These are phyloP conservation scores for Diaporthe vexans DNA, from an alignment of 2,329 filamentous ascomycete genomes.

Conservation along the genomic window DNA sequence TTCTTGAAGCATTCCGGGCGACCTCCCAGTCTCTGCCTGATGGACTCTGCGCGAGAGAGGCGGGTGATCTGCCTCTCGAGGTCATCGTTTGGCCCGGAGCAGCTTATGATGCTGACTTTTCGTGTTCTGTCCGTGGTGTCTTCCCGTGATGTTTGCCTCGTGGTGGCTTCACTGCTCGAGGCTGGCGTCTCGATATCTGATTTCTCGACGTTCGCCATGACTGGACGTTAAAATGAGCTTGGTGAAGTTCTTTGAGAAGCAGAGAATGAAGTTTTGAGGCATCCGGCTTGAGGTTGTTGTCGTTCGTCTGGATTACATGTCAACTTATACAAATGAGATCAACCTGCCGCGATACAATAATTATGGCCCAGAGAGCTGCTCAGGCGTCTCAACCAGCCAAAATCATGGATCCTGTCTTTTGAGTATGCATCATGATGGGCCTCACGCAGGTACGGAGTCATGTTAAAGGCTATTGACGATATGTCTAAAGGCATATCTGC, in stretches of 20 bases:
- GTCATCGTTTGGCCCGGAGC: not conserved
- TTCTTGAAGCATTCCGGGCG: conserved; percentile 73
- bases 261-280: not conserved
- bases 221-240: not conserved
- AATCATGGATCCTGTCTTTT: not conserved
- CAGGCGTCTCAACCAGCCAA: not conserved
- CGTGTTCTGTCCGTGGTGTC: not conserved
- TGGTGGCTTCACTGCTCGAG: conserved; percentile 20
- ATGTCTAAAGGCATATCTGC: not conserved
- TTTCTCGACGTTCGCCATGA: conserved; percentile 20
- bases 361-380: not conserved
- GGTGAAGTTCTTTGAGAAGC: no score
- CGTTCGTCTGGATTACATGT: not conserved
- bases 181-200: not conserved
- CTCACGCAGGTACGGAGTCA: not conserved
- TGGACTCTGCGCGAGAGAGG: conserved; percentile 29
- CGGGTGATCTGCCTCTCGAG: conserved; percentile 15
- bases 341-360: not conserved
- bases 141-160: conserved; percentile 21
- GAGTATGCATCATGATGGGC: not conserved
- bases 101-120: not conserved
- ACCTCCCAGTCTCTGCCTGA: conserved; percentile 48
- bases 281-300: not conserved
- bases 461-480: not conserved
- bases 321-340: not conserved